Evolutionary conservation across 2,329 filamentous ascomycete genomes (phyloP).

Genomic region (Cladosporium oxysporum): DNA sequence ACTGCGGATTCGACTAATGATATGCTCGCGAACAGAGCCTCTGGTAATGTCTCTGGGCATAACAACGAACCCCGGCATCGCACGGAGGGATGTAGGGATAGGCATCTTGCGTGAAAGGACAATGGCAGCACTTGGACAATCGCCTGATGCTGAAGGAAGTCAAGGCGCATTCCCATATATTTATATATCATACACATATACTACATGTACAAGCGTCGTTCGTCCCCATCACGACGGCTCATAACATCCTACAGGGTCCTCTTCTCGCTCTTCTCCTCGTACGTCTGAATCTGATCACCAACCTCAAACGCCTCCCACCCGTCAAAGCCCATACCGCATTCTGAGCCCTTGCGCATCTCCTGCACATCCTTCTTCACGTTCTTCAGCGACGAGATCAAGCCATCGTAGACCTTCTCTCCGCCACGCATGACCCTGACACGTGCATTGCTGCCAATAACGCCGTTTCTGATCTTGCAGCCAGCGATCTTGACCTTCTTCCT

Average conservation of each 20-base stretch:
- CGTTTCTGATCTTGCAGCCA: constrained; percentile 84
- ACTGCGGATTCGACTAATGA: background rate
- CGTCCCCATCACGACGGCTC: background rate
- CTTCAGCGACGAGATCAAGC: constrained; percentile 74
- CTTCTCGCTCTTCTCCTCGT: constrained; percentile 76
- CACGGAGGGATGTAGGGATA: background rate
- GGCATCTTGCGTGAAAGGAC: background rate
- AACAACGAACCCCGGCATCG: too few relatives aligned
- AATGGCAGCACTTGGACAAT: background rate
- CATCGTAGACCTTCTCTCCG: constrained; percentile 73
- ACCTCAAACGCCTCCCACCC: constrained; percentile 74
- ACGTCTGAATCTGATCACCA: constrained; percentile 86
- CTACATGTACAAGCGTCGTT: background rate
- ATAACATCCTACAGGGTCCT: constrained; percentile 50
- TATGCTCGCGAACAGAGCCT: background rate
- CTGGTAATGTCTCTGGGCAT: background rate
- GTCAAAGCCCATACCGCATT: constrained; percentile 87
- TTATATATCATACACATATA: constrained; percentile 1
- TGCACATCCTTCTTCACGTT: constrained; percentile 88
- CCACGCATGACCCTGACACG: constrained; percentile 72
- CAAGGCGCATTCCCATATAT: background rate
- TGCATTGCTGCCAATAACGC: constrained; percentile 63
- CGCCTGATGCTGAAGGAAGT: background rate
- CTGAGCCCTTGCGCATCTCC: constrained; percentile 88
- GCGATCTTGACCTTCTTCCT: constrained; percentile 74